These are phyloP conservation scores for Solanum dulcamara DNA, from an alignment of 257 asterid genomes.

Conservation along the genomic window DNA sequence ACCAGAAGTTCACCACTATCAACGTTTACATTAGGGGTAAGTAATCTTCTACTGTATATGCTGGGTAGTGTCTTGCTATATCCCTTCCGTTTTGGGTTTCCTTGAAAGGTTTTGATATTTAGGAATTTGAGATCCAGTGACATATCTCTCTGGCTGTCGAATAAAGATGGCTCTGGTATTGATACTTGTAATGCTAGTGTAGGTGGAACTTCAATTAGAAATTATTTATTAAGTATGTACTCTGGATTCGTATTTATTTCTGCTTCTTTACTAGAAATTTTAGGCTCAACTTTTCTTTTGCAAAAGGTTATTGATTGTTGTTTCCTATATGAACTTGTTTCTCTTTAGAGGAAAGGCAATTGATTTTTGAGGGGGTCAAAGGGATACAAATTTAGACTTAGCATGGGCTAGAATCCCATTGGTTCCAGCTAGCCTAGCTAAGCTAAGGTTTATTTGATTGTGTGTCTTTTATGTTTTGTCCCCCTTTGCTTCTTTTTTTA, in stretches of 20 bases:
- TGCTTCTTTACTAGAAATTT: neutral
- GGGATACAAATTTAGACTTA: neutral
- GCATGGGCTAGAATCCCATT: neutral
- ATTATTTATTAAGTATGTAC: neutral
- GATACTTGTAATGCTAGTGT: neutral
- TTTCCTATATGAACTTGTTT: neutral
- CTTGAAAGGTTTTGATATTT: neutral
- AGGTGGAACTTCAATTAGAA: neutral
- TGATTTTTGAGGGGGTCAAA: neutral
- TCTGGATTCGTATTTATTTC: neutral
- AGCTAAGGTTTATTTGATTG: neutral
- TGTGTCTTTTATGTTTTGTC: neutral
- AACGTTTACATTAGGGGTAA: slow-evolving; percentile 79
- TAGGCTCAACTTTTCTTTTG: neutral
- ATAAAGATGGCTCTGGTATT: neutral
- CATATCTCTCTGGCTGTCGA: neutral
- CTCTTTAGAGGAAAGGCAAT: neutral
- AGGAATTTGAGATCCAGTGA: neutral
- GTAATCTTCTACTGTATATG: neutral
- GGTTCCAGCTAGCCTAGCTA: neutral
- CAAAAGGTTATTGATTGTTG: neutral
- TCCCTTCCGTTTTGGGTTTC: neutral
- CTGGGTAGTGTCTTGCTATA: slow-evolving; percentile 2
- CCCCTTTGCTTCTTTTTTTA: neutral
- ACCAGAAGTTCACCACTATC: slow-evolving; percentile 64